Base-by-base conservation (phyloP, 148 eudicot genomes). In the Hydrangea macrophylla region DNA sequence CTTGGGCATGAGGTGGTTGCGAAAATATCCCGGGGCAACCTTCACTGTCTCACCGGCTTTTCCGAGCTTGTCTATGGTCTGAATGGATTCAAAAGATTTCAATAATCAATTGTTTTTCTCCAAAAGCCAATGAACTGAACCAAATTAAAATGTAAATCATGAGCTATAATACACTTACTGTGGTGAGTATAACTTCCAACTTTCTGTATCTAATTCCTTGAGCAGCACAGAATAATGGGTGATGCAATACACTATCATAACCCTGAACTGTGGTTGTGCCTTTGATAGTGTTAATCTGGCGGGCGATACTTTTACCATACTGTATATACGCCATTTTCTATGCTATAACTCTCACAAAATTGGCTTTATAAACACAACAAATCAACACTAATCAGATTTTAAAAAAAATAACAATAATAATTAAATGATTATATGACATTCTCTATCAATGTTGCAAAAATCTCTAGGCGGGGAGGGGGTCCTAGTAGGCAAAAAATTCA, bases 1-100 rank as follows among this genome's bases (percentile, higher is more conserved):
- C 73, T 94, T 91, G 7, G 99, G 99, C 99, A 90, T 94, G 59
- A 94, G 73, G 69, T 91, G 87, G 73, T 91, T 94, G 15, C 97
- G 86, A 56, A 91, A 94, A 70, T 83, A 92, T 31, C 97, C 99
- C 5, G 99, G 90, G 27, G 97, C 92, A 65, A 94, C 99, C 76
- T 89, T 88, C 75, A 91, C 97, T 0, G 85, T 88, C 69, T 94
- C 99, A 8, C 99, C 97, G 26, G 96, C 93, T 79, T 76, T 88
- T 15, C 99, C 99, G 12, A 91, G 96, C 73, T 94, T 91, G 63
- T 87, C 91, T 66, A 94, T 81, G 28, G 60, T 83, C 97, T 88
- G 75, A 64, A 80, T 70, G 5, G 37, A 64, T 63, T 2, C 48
- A 35, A 56, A 39, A 26, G 5, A 59, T 37, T n/a, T 40, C 13